These are phyloP conservation scores for Aspergillus bridgeri DNA, from an alignment of 495 filamentous ascomycete species.

Conservation along the genomic window DNA sequence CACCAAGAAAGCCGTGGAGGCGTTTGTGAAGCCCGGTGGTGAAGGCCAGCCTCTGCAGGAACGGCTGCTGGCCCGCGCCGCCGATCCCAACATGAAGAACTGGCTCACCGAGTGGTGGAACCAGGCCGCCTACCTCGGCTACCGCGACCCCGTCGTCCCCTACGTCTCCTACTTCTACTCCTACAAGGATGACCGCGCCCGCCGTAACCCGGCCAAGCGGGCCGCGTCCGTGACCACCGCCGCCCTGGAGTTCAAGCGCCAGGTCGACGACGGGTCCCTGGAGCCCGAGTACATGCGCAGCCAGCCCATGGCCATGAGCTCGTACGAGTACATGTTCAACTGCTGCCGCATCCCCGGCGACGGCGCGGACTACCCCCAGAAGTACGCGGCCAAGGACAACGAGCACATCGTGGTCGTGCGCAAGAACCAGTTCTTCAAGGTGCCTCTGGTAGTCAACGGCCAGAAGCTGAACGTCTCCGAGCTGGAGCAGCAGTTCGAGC, in stretches of 20 bases:
- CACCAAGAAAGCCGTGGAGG: constrained; percentile 77
- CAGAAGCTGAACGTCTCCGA: constrained; percentile 80
- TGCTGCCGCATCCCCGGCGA: constrained; percentile 80
- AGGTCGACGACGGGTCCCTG: constrained; percentile 76
- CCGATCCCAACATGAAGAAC: constrained; percentile 82
- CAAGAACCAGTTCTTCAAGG: constrained; percentile 96
- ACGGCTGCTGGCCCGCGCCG: constrained; percentile 74
- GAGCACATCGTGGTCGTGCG: constrained; percentile 85
- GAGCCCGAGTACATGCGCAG: constrained; percentile 99
- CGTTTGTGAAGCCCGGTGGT: constrained; percentile 78
- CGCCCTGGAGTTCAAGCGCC: constrained; percentile 86
- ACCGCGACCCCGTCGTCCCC: constrained; percentile 94
- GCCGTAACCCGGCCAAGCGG: constrained; percentile 85
- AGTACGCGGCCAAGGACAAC: constrained; percentile 70
- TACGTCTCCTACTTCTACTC: constrained; percentile 99
- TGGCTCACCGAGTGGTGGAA: constrained; percentile 99
- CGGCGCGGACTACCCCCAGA: constrained; percentile 76
- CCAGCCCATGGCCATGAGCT: constrained; percentile 93
- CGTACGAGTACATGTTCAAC: constrained; percentile 99
- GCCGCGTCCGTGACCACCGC: constrained; percentile 86
- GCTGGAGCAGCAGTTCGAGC: constrained; percentile 81
- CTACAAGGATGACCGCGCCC: constrained; percentile 86
- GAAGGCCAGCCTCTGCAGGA: constrained; percentile 84
- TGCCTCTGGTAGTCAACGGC: constrained; percentile 70
- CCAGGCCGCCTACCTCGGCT: constrained; percentile 81